Evolutionary conservation across 139 green algal genomes (phyloP).

Genomic region (Edaphochlamys debaryana): DNA sequence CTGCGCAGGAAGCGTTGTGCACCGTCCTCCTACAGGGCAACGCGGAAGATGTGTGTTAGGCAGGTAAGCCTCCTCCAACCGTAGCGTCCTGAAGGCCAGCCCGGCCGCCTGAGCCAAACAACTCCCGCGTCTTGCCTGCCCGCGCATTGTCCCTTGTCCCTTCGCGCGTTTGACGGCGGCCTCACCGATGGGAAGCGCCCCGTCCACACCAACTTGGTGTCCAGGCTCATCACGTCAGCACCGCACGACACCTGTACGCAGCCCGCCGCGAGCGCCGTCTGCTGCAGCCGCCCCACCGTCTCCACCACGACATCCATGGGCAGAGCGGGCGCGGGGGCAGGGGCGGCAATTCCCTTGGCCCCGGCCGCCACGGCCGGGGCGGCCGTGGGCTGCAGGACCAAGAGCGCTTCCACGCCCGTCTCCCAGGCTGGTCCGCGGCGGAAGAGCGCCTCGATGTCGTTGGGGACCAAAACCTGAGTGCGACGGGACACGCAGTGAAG

Average conservation of each 20-base stretch:
- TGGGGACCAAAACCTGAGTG: conserved; percentile 36
- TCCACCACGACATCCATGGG: background rate
- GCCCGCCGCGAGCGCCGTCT: conserved; percentile 35
- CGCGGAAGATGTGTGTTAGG: too few relatives aligned
- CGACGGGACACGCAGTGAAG: too few relatives aligned
- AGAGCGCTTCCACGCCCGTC: conserved; percentile 39
- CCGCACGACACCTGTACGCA: conserved; percentile 39
- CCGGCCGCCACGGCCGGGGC: background rate
- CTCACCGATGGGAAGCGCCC: conserved; percentile 1
- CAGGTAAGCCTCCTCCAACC: too few relatives aligned
- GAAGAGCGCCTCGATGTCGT: conserved; percentile 55
- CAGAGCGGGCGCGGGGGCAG: background rate
- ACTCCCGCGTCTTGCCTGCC: too few relatives aligned
- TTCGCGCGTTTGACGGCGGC: too few relatives aligned
- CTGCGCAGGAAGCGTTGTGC: conserved; percentile 19
- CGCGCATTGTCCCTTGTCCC: too few relatives aligned
- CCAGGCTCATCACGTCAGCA: conserved; percentile 13
- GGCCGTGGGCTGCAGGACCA: conserved; percentile 25
- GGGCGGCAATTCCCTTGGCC: background rate
- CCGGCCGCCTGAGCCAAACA: too few relatives aligned
- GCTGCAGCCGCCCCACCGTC: conserved; percentile 5
- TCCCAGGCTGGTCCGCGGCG: conserved; percentile 44
- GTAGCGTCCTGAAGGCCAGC: too few relatives aligned
- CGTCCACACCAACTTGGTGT: background rate
- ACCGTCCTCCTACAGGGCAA: background rate